Base-by-base conservation (phyloP, 768 basidiomycete genomes). In the Amanita inopinata region DNA sequence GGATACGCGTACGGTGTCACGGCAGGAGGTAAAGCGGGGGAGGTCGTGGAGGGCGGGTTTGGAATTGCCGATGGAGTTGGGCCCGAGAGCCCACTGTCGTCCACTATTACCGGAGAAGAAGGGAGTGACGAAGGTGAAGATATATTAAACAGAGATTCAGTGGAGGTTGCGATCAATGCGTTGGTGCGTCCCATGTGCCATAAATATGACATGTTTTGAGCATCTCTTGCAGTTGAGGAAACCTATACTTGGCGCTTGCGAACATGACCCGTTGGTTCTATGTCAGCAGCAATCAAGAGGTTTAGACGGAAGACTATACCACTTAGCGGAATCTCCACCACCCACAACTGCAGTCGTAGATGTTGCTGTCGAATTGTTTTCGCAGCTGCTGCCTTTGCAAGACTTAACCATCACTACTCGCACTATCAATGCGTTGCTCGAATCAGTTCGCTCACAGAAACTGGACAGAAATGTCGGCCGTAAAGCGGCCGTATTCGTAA, bases 381-480 rank as follows among this genome's bases (percentile, higher is more conserved):
- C 87, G 0, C 71, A 74, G 25, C 62, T 96, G 27, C 71, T 96
- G 19, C 81, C 87, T 1, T 60, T 80, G 17, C 93, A 96, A 58
- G 87, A 87, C 49, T 59, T 78, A 2, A 44, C 67, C 2, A 69
- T 77, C 0, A 74, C 73, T 7, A 63, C 68, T 1, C 74, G 74
- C 17, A 67, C 70, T 9, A 61, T 86, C 18, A 66, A 64, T 0
- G 71, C 76, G 46, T 66, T 90, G 22, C 53, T 82, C 3, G 83
- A 84, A 24, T 77, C 68, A 14, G 71, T 77, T 1, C 71, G 73
- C 14, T 91, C 91, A 1, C 66, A 76, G 2, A 91, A 84, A 56
- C 68, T 91, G 8, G 93, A 97, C 37, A 82, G 76, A 60, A 97
- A 96, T 54, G 70, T 78, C 0, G 93, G 92, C 0, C 68, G 94